Evolutionary conservation across 257 asterid species (phyloP), one percentile per base, ranked within the genome.

Genomic region (Primulina eburnea): DNA sequence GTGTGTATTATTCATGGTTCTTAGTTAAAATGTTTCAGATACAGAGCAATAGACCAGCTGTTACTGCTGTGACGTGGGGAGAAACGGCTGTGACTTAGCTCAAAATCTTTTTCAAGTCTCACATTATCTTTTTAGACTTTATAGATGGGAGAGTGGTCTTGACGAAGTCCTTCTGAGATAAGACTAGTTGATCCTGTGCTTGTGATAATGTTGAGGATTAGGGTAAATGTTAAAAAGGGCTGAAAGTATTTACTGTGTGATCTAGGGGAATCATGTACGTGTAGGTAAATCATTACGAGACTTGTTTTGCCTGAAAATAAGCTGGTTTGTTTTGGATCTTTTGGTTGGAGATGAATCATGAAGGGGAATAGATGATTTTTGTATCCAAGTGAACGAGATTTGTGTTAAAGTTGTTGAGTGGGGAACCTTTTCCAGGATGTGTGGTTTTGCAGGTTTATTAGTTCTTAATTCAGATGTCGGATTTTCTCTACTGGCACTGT

Each of bases 11-110:
- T 58, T 8, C 64, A 35, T 71, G 28, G 21, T 38, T 72, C 60
- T 55, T 57, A 59, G 34, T 67, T 58, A 62, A 75, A 17, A 28
- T 9, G 53, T 17, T 63, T 34, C 21, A 38, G 65, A 58, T 34
- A 68, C 65, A 34, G 60, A 47, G 17, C 2, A 69, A 70, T 43
- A 4, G 56, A 24, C 30, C 14, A 35, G 14, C 50, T 52, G 56
- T 55, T 52, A 32, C 63, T 52, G 29, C 18, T 38, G 21, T 63
- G 50, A 40, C 14, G 50, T 40, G 50, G 17, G 50, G 50, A 40
- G 16, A 32, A 40, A 40, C 14, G 4, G 55, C 55, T 4, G n/a
- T 43, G 55, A 11, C 18, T 14, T 14, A 12, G 55, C 55, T 12
- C 18, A 43, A 14, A 43, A 43, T 6, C 50, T 43, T 43, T 43